A percentile compares a stretch with the other conserved stretches of the same genome.
phyloP scores from a whole-genome alignment of 2,329 filamentous ascomycete genomes.

The Xylariomycetidae sp. region DNA sequence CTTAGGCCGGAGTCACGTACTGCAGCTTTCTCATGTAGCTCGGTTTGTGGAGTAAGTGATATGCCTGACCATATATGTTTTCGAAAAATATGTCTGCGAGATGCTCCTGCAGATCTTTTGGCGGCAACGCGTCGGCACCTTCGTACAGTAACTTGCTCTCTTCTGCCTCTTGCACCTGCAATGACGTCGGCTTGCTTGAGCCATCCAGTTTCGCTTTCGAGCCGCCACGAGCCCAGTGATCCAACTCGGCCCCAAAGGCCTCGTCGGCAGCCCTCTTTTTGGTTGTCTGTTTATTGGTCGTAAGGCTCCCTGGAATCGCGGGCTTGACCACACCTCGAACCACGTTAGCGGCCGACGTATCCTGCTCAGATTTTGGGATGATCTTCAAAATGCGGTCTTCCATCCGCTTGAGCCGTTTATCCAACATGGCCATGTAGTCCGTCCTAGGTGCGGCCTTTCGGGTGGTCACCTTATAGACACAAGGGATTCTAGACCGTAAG shows the following conservation, averaged over 20 bases:
- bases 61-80: slow-evolving; percentile 90
- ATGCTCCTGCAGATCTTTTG: slow-evolving; percentile 87
- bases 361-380: slow-evolving; percentile 80
- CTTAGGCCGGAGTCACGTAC: slow-evolving; percentile 37
- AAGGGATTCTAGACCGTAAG: slow-evolving; percentile 84
- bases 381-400: slow-evolving; percentile 96
- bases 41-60: slow-evolving; percentile 90
- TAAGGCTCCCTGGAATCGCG: slow-evolving; percentile 53
- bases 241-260: slow-evolving; percentile 77
- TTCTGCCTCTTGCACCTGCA: slow-evolving; percentile 60
- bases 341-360: slow-evolving; percentile 57
- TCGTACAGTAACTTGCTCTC: slow-evolving; percentile 76
- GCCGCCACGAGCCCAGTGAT: slow-evolving; percentile 69
- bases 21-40: slow-evolving; percentile 88
- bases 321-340: slow-evolving; percentile 83
- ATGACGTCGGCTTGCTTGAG: slow-evolving; percentile 46
- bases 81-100: slow-evolving; percentile 94
- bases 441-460: slow-evolving; percentile 90
- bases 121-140: slow-evolving; percentile 75
- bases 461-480: slow-evolving; percentile 95
- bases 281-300: slow-evolving; percentile 46
- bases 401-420: slow-evolving; percentile 94
- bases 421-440: slow-evolving; percentile 98
- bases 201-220: slow-evolving; percentile 44
- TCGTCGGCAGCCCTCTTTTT: slow-evolving; percentile 86